Conservation (phyloP, 768 basidiomycete species). For the Boletus huronensis region DNA sequence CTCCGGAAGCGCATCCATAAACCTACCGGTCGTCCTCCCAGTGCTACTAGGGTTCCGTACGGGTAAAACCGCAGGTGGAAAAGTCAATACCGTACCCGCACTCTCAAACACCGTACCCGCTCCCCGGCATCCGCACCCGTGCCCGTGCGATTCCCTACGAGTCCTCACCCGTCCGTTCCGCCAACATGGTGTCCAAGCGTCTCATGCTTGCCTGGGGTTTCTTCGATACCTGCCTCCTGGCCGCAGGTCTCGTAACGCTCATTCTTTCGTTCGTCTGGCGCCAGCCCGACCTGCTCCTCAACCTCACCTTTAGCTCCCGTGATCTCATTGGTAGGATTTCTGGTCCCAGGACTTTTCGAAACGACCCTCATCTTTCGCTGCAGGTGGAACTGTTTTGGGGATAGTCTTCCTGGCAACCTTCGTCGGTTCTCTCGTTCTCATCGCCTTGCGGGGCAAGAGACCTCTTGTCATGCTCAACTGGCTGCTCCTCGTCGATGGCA, state of each 20-base stretch:
- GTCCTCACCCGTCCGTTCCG: neutral
- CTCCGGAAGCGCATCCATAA: slow-evolving; percentile 48
- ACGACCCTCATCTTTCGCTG: neutral
- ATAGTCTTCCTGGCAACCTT: slow-evolving; percentile 65
- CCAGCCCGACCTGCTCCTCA: slow-evolving; percentile 62
- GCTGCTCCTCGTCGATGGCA: slow-evolving; percentile 58
- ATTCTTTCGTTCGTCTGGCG: slow-evolving; percentile 72
- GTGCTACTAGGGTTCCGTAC: too few species aligned
- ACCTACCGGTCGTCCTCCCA: slow-evolving; percentile 1
- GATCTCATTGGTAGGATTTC: slow-evolving; percentile 56
- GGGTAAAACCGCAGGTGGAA: too few species aligned
- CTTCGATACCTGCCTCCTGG: slow-evolving; percentile 66
- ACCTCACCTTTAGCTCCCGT: slow-evolving; percentile 58
- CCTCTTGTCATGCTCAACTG: slow-evolving; percentile 79
- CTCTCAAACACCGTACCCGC: too few species aligned
- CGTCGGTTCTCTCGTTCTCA: slow-evolving; percentile 64
- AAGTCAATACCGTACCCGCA: too few species aligned
- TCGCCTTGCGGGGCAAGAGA: slow-evolving; percentile 63
- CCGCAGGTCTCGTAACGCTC: slow-evolving; percentile 63
- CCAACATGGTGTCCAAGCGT: slow-evolving; percentile 65
- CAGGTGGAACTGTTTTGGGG: slow-evolving; percentile 73
- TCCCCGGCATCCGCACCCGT: too few species aligned
- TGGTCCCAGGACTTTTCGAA: neutral
- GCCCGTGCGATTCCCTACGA: too few species aligned
- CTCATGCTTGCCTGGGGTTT: slow-evolving; percentile 71